Conservation (phyloP, 768 basidiomycete species). For the Filobasidium floriforme region DNA sequence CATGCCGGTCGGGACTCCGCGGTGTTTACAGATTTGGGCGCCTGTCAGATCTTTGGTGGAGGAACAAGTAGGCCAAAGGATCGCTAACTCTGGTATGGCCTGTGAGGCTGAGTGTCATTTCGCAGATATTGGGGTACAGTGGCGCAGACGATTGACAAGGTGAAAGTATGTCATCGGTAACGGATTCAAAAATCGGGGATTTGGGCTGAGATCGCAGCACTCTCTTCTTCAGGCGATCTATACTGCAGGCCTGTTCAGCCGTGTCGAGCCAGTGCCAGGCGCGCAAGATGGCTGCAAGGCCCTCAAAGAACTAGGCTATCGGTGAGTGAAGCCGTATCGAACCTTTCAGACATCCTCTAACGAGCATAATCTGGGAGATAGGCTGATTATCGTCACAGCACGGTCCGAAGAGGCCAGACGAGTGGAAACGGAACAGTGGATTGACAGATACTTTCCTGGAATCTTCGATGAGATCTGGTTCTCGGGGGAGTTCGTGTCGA, state of each 20-base stretch:
- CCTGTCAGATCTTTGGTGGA: background rate
- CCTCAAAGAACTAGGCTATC: constrained; percentile 56
- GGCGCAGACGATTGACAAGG: background rate
- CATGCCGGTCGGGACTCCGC: background rate
- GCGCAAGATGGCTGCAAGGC: constrained; percentile 42
- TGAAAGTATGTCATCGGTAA: background rate
- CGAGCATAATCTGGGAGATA: constrained; percentile 30
- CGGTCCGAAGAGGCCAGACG: constrained; percentile 52
- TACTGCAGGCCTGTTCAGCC: background rate
- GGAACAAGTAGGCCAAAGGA: background rate
- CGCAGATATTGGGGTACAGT: background rate
- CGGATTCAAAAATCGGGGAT: too few species aligned
- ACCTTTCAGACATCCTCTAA: background rate
- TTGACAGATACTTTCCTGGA: constrained; percentile 60
- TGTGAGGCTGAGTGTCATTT: background rate
- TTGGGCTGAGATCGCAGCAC: background rate
- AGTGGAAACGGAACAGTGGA: constrained; percentile 60
- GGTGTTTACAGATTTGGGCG: background rate
- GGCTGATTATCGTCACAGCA: constrained; percentile 67
- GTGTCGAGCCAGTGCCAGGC: background rate
- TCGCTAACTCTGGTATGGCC: background rate
- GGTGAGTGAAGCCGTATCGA: background rate
- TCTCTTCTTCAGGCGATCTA: background rate
- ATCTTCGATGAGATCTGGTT: constrained; percentile 51
- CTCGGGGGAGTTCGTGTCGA: constrained; percentile 58